These are phyloP conservation scores for Botrytis hyacinthi DNA, from an alignment of 2,329 filamentous ascomycete genomes.

Conservation along the genomic window DNA sequence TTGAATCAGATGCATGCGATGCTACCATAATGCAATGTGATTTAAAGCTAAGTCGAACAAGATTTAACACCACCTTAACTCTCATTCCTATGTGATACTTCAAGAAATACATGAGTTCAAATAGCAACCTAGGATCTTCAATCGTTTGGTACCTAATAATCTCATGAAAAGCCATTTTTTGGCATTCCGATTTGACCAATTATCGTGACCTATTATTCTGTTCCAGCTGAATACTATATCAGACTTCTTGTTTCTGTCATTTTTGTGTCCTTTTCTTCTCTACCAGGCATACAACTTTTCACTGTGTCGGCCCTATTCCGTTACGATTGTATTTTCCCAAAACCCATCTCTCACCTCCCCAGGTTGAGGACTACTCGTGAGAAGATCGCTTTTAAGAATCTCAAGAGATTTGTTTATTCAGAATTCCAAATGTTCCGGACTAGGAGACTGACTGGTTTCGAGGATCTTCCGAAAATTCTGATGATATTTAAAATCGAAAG, in stretches of 20 bases:
- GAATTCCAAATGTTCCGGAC: not conserved
- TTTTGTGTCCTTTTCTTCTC: not conserved
- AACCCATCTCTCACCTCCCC: not conserved
- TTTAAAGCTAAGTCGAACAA: too few relatives aligned
- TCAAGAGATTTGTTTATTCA: not conserved
- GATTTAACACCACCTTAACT: too few relatives aligned
- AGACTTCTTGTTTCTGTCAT: not conserved
- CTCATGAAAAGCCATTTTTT: not conserved
- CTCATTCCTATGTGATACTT: too few relatives aligned
- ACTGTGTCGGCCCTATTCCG: too few relatives aligned
- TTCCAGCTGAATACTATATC: too few relatives aligned
- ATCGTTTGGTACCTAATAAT: not conserved
- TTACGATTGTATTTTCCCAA: not conserved
- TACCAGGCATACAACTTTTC: not conserved
- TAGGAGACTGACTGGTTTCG: not conserved
- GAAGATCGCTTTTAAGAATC: not conserved
- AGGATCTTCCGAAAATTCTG: not conserved
- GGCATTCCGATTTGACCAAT: not conserved
- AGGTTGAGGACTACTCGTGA: not conserved
- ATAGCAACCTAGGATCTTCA: not conserved
- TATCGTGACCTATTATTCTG: not conserved
- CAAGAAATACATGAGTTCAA: not conserved
- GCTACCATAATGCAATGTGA: too few relatives aligned
- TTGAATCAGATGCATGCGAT: too few relatives aligned
- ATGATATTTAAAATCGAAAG: not conserved